phyloP scores from a whole-genome alignment of 2,329 filamentous ascomycete genomes.

The Cladophialophora psammophila region DNA sequence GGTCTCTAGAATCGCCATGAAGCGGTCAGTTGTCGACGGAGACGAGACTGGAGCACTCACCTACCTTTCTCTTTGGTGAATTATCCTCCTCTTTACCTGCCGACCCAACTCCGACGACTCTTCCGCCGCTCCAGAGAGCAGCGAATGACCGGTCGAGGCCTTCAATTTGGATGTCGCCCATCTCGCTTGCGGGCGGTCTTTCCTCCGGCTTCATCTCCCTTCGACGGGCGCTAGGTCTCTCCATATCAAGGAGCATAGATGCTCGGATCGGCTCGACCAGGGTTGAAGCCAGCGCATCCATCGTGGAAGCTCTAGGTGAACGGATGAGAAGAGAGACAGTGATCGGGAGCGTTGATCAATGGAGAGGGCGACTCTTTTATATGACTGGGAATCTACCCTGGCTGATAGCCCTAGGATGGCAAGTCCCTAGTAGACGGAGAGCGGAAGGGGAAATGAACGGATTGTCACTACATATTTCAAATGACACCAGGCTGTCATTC shows the following conservation, averaged over 20 bases:
- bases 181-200: background rate
- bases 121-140: slow-evolving; percentile 29
- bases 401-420: too few species aligned
- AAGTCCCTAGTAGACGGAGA: too few species aligned
- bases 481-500: too few species aligned
- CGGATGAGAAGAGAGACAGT: background rate
- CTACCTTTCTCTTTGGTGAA: slow-evolving; percentile 25
- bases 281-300: background rate
- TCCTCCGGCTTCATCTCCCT: background rate
- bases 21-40: slow-evolving; percentile 14
- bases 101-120: slow-evolving; percentile 31
- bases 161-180: slow-evolving; percentile 12
- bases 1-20: slow-evolving; percentile 1
- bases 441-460: too few species aligned
- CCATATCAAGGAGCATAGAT: slow-evolving; percentile 31
- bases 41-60: background rate
- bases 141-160: slow-evolving; percentile 26
- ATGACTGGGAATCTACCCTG: too few species aligned
- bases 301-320: background rate
- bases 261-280: slow-evolving; percentile 29
- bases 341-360: too few species aligned
- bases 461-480: too few species aligned
- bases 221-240: background rate
- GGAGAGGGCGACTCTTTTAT: too few species aligned
- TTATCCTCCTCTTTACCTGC: slow-evolving; percentile 2